Conservation (phyloP, 768 basidiomycete species). For the Pisolithus microcarpus region DNA sequence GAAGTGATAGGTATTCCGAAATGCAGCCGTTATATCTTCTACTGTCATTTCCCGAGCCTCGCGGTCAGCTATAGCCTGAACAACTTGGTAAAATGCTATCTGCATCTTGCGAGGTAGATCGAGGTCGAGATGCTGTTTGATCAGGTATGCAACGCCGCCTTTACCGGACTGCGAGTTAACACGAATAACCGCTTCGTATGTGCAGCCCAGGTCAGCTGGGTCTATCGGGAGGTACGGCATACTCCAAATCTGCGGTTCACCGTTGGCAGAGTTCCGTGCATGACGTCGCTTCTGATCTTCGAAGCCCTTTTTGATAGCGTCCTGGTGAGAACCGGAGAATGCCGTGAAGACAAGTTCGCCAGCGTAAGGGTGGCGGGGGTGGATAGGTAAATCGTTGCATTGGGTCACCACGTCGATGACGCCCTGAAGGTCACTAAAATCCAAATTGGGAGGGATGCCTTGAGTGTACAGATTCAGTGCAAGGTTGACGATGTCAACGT, state of each 20-base stretch:
- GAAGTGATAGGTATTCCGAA: slow-evolving; percentile 76
- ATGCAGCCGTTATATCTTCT: slow-evolving; percentile 90
- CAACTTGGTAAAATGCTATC: slow-evolving; percentile 86
- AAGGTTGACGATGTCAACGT: slow-evolving; percentile 95
- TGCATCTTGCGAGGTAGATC: slow-evolving; percentile 99
- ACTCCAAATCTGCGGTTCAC: slow-evolving; percentile 68
- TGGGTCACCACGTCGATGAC: slow-evolving; percentile 90
- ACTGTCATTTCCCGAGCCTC: slow-evolving; percentile 95
- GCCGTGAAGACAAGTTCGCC: slow-evolving; percentile 98
- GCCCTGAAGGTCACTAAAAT: slow-evolving; percentile 86
- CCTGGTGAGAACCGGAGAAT: slow-evolving; percentile 97
- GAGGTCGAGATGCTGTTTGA: slow-evolving; percentile 86
- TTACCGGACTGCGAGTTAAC: slow-evolving; percentile 99
- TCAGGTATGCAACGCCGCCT: slow-evolving; percentile 93
- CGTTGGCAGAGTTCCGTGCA: slow-evolving; percentile 49
- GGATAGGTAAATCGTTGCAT: slow-evolving; percentile 94
- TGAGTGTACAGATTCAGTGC: slow-evolving; percentile 96
- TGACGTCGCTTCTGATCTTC: slow-evolving; percentile 68
- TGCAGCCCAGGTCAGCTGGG: slow-evolving; percentile 91
- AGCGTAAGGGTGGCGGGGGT: slow-evolving; percentile 94
- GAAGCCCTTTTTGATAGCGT: slow-evolving; percentile 99
- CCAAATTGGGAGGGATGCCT: slow-evolving; percentile 80
- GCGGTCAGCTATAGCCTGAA: slow-evolving; percentile 84
- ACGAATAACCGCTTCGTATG: slow-evolving; percentile 96
- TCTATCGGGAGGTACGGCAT: slow-evolving; percentile 97